phyloP scores from a whole-genome alignment of 169 alveolate genomes.

The Theileria annulata region DNA sequence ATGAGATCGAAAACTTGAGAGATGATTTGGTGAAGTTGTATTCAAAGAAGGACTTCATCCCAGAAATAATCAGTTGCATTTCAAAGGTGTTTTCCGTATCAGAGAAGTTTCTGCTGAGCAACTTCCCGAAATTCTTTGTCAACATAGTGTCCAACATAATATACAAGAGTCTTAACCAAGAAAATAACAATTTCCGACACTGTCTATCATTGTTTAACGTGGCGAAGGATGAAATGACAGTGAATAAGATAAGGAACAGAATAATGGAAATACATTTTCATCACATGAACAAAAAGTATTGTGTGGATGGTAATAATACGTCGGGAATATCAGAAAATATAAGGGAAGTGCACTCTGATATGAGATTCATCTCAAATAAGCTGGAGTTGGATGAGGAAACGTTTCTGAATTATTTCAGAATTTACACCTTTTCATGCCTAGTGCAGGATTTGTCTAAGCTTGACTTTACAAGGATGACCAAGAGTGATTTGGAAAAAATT shows the following conservation, averaged over 20 bases:
- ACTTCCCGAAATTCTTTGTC: not conserved
- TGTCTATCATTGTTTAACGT: not conserved
- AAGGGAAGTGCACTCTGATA: conserved; percentile 9
- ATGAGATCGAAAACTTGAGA: conserved; percentile 45
- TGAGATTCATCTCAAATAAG: conserved; percentile 13
- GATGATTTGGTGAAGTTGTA: conserved; percentile 29
- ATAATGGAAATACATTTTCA: not conserved
- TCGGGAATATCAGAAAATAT: not conserved
- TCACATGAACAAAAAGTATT: not conserved
- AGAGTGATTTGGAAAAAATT: conserved; percentile 19
- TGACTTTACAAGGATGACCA: conserved; percentile 40
- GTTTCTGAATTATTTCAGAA: conserved; percentile 35
- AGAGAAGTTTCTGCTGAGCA: not conserved
- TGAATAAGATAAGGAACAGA: not conserved
- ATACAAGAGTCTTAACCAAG: not conserved
- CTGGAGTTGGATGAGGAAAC: conserved; percentile 22
- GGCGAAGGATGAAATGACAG: not conserved
- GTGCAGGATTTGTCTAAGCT: conserved; percentile 31
- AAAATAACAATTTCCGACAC: not conserved
- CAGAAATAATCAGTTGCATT: conserved; percentile 40
- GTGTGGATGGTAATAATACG: not conserved
- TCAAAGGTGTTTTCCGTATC: conserved; percentile 16
- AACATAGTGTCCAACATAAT: not conserved
- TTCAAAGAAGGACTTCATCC: conserved; percentile 15
- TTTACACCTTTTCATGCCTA: conserved; percentile 20